phyloP scores from a whole-genome alignment of 495 filamentous ascomycete genomes.

The Penicillium paxilli region DNA sequence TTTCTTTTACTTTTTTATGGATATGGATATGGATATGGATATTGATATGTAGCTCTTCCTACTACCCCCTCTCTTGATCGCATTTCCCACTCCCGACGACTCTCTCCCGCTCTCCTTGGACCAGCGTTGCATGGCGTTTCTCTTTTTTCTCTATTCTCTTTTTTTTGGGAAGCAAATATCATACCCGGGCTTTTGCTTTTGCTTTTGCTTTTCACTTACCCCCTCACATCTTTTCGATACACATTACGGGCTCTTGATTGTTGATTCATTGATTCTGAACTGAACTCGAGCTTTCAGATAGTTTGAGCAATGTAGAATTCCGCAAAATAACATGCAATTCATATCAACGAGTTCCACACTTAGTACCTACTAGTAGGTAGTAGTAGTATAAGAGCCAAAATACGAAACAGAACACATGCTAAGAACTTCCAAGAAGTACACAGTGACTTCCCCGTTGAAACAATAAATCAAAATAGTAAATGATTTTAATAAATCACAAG shows the following conservation, averaged over 20 bases:
- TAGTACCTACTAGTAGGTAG: too few species aligned
- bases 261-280: background rate
- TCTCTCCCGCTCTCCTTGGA: conserved; percentile 10
- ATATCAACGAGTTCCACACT: too few species aligned
- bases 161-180: conserved; percentile 25
- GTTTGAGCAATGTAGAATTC: background rate
- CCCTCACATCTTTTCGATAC: background rate
- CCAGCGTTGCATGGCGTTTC: conserved; percentile 35
- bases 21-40: too few species aligned
- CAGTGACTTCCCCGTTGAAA: too few species aligned
- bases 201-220: background rate
- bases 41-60: too few species aligned
- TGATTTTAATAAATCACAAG: too few species aligned
- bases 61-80: conserved; percentile 5
- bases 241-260: too few species aligned
- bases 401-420: too few species aligned
- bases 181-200: conserved; percentile 32
- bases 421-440: background rate
- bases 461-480: too few species aligned
- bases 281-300: background rate
- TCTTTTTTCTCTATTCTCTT: too few species aligned
- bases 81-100: background rate
- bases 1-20: conserved; percentile 12
- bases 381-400: too few species aligned
- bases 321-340: background rate